Evolutionary conservation across 768 basidiomycete genomes (phyloP), one percentile per base, ranked within the genome.

Genomic region (Artomyces pyxidatus): DNA sequence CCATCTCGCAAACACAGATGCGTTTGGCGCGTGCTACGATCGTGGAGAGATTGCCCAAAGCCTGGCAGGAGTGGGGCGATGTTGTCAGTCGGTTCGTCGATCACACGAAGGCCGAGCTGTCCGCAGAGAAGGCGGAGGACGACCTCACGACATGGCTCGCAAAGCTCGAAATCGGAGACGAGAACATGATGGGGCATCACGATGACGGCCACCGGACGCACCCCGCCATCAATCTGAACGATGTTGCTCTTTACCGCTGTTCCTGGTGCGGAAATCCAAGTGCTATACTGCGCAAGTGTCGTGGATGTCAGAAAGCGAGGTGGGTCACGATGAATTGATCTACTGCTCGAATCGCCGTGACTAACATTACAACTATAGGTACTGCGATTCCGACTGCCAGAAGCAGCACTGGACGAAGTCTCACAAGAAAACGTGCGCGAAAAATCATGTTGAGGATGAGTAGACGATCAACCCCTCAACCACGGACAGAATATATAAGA

Each of bases 191-290:
- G 1, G 61, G 63, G 29, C 59, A 63, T 28, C 45, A 37, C 37
- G 29, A 58, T 39, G 49, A 64, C 46, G 58, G 61, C 17, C 55
- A 64, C 38, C 63, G 68, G 29, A 63, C 66, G 11, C 71, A 74
- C 44, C 70, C 75, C 10, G 72, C 68, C 56, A 67, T 79, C 55
- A 75, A 70, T 49, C 60, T 63, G 17, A 77, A 80, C 40, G 64
- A 66, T 17, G 74, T 80, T 7, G 69, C 62, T 30, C 62, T 85
- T 37, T 83, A 79, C 62, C 64, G 71, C 22, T 85, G 83, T 56
- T 79, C 80, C 22, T 79, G 74, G 71, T 84, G 83, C 52, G 69
- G 74, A 6, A 83, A 82, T 49, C 80, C 81, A 6, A 82, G 76
- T 43, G 79, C 77, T 0, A 69, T 70, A 6, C 59, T 81, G 41